Conservation (phyloP, 2,329 filamentous ascomycete genomes). For the Macrophomina tecta region DNA sequence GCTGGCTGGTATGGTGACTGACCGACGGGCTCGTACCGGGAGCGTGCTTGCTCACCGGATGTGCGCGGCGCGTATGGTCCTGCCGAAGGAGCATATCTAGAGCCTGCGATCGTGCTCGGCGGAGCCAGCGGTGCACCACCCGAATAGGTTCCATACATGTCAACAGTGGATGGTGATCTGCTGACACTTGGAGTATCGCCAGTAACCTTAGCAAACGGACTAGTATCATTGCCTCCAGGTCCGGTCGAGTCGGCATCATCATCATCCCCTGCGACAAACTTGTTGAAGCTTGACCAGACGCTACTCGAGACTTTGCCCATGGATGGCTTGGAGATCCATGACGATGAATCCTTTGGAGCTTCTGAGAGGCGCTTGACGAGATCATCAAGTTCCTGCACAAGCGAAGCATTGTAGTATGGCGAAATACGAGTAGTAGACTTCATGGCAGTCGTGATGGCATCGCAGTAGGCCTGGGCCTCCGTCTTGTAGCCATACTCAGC, state of each 20-base stretch:
- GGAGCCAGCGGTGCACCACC: slow-evolving; percentile 47
- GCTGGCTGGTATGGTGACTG: slow-evolving; percentile 22
- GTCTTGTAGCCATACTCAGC: slow-evolving; percentile 82
- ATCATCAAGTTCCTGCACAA: slow-evolving; percentile 82
- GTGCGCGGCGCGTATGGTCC: slow-evolving; percentile 53
- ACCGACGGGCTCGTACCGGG: slow-evolving; percentile 50
- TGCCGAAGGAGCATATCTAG: slow-evolving; percentile 45
- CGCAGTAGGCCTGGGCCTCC: slow-evolving; percentile 91
- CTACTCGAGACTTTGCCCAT: slow-evolving; percentile 95
- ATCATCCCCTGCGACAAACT: slow-evolving; percentile 93
- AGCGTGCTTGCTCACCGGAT: slow-evolving; percentile 58
- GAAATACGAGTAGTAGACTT: slow-evolving; percentile 82
- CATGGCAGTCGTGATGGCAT: slow-evolving; percentile 77
- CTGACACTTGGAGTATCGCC: slow-evolving; percentile 62
- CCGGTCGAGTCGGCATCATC: slow-evolving; percentile 67
- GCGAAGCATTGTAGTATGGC: slow-evolving; percentile 78
- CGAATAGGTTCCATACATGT: slow-evolving; percentile 71
- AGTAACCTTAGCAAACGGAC: slow-evolving; percentile 82
- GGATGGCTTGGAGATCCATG: slow-evolving; percentile 93
- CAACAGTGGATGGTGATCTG: slow-evolving; percentile 70
- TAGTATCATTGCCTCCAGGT: slow-evolving; percentile 62
- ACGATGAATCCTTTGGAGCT: slow-evolving; percentile 80
- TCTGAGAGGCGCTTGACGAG: slow-evolving; percentile 82
- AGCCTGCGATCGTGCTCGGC: slow-evolving; percentile 39
- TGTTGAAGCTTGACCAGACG: slow-evolving; percentile 92